phyloP scores from a whole-genome alignment of 139 green algal genomes.

The Haematococcus lacustris region DNA sequence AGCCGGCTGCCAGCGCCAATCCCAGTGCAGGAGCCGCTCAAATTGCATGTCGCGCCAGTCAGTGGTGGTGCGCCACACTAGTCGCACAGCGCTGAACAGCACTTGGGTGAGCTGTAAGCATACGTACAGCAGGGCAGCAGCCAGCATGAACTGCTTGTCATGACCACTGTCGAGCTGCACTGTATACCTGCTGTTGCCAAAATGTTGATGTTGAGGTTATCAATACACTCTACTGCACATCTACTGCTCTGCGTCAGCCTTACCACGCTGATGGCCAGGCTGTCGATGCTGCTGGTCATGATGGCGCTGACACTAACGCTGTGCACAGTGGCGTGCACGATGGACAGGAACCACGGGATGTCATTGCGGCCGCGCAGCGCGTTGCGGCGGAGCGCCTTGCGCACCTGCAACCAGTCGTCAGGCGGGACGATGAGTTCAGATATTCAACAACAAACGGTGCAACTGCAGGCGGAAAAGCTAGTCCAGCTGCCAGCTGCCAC shows the following conservation, averaged over 20 bases:
- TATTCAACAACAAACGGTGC: too few species aligned
- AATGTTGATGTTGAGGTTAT: too few species aligned
- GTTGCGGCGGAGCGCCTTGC: not conserved
- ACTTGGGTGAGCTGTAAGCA: constrained; percentile 5
- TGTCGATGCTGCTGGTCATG: not conserved
- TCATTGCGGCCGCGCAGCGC: not conserved
- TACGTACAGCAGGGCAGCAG: too few species aligned
- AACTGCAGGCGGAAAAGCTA: too few species aligned
- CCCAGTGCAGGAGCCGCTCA: not conserved
- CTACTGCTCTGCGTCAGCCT: too few species aligned
- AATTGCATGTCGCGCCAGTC: not conserved
- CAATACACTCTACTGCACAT: too few species aligned
- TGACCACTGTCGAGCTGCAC: too few species aligned
- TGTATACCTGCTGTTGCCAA: too few species aligned
- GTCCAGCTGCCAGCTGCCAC: too few species aligned
- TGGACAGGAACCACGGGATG: not conserved
- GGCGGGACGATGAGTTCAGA: too few species aligned
- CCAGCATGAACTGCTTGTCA: too few species aligned
- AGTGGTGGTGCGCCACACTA: not conserved
- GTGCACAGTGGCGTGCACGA: not conserved
- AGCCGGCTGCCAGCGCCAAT: not conserved
- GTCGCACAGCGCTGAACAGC: not conserved
- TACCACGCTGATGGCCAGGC: not conserved
- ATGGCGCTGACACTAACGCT: not conserved
- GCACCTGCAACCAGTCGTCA: not conserved